Base-by-base conservation (phyloP, 140 eudicot species). In the Stevia rebaudiana region DNA sequence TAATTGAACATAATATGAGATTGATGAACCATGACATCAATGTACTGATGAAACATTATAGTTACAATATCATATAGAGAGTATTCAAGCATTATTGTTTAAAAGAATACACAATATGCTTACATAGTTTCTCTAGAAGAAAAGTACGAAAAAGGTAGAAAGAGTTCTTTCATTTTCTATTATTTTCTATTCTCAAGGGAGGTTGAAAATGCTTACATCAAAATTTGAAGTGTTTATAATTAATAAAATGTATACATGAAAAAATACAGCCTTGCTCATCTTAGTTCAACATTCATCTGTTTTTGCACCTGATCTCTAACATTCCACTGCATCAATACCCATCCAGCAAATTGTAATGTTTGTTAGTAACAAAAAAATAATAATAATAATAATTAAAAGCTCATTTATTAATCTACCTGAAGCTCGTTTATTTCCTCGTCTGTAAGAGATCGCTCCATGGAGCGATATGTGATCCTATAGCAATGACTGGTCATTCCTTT, bases 401-500 rank as follows among this genome's bases (percentile, higher is more conserved):
- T 4, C 33, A 4, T 28, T 28, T 28, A 11, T 59, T 57, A 30
- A 36, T 31, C 21, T 74, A 87, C 96, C 98, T 88, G 98, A 61
- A 92, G 72, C 58, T 83, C 89, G 64, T 40, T 77, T 61, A 91
- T 91, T 73, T 91, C 97, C 69, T 84, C 98, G 8, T 91, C 84
- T 46, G 95, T 87, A 35, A 91, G 89, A 65, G 95, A 84, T 6
- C 98, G 94, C 76, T 87, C 98, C 98, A 90, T 87, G 63, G 98
- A 90, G 56, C 98, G 86, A 66, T 78, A 90, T 47, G 94, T 79
- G 71, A 88, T 85, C 75, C 95, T 74, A 57, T 92, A 88, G 59
- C 98, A 92, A 43, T 92, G 96, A 68, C 96, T 85, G 9, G 96
- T 92, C 98, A 85, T 92, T 72, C 96, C 98, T 66, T 87, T 87